Conservation (phyloP, 1,284 basidiomycete species). For the Apiotrichum veenhuisii region DNA sequence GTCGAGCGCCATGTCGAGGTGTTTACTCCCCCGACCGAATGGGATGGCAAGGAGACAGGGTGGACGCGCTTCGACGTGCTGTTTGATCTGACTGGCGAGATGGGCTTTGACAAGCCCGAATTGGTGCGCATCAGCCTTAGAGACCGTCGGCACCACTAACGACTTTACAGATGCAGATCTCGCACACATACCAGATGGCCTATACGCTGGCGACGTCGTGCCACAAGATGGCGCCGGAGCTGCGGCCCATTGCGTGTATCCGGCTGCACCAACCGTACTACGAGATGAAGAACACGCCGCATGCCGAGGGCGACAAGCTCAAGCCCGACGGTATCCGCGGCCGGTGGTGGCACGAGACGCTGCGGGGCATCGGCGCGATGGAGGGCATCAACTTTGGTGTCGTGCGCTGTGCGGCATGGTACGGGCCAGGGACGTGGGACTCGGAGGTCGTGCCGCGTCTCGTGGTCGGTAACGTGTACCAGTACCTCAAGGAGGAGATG, state of each 20-base stretch:
- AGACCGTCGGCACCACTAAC: neutral
- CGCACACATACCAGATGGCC: conserved; percentile 68
- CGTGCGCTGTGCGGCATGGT: conserved; percentile 50
- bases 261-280: conserved; percentile 78
- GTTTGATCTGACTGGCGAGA: conserved; percentile 59
- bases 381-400: conserved; percentile 70
- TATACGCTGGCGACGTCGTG: conserved; percentile 58
- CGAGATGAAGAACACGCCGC: conserved; percentile 57
- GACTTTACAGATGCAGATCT: conserved; percentile 57
- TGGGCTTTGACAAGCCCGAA: conserved; percentile 71
- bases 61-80: conserved; percentile 39
- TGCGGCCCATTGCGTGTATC: conserved; percentile 66
- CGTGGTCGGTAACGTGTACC: conserved; percentile 72
- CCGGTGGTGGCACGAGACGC: conserved; percentile 84
- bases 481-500: conserved; percentile 78
- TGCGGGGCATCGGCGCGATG: conserved; percentile 70
- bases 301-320: conserved; percentile 65
- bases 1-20: conserved; percentile 30
- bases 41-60: conserved; percentile 18
- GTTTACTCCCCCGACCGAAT: conserved; percentile 34
- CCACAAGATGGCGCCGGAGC: conserved; percentile 60
- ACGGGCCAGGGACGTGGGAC: conserved; percentile 38
- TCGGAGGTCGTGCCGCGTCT: conserved; percentile 62
- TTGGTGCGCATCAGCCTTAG: conserved; percentile 52
- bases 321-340: conserved; percentile 70